Base-by-base conservation (phyloP, 2,329 filamentous ascomycete species). In the Raffaelea ambrosiae region DNA sequence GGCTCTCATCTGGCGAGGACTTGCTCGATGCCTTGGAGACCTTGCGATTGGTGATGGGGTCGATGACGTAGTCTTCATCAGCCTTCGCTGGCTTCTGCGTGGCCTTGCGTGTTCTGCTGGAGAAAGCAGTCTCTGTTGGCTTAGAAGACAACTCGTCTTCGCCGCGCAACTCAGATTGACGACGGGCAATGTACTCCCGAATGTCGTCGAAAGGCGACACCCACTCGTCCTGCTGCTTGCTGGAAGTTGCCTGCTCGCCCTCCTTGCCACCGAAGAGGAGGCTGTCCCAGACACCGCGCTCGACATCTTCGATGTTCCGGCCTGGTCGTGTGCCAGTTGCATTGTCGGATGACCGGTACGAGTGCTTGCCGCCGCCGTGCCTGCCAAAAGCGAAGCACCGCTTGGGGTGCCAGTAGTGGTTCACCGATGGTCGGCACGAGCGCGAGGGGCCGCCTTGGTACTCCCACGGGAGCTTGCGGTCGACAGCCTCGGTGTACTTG, bases 21-120 rank as follows among this genome's bases (percentile, higher is more conserved):
- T 51, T 55, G 20, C 54, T 44, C 2, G 55, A 52, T 18, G 50
- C 50, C 50, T 57, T 67, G 18, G 57, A 50, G 3, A 76, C 66
- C 51, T 70, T 76, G 31, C 75, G 70, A 52, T 81, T 81, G 16
- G 76, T 79, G 50, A 81, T 79, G 3, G 77, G 77, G 48, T 81
- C 77, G 40, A 81, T 79, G 19, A 67, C 59, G 43, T 68, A 72
- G 9, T 66, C 66, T 2, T 55, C 41, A 3, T 59, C 54, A 3
- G 58, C 33, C 19, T 48, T 20, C 20, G 21, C 4, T 2, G 46
- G 10, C 4, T 39, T 5, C 18, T 46, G 10, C 21, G 2, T 1
- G 44, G 22, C n/a, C 21, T 20, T 29, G 26, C 26, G 7, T 29
- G 26, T 29, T 13, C 13, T 29, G 26, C 7, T 29, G 18, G 8